Evolutionary conservation across 2,329 filamentous ascomycete species (phyloP).

Genomic region (Trichoderma sp.): DNA sequence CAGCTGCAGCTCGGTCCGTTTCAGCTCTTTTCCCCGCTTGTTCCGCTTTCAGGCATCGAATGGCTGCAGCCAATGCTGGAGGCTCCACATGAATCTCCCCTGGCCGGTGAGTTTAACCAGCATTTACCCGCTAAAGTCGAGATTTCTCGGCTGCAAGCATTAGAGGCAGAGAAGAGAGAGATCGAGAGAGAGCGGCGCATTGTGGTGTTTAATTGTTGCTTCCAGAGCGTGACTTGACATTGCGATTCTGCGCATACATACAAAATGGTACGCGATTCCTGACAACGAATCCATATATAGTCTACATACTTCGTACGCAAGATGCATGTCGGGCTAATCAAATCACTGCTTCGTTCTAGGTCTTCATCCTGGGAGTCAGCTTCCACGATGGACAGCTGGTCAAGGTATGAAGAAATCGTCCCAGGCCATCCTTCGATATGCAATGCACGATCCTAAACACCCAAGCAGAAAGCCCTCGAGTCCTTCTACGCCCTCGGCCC

Average conservation of each 20-base stretch:
- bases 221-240: background rate
- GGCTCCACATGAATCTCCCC: background rate
- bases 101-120: background rate
- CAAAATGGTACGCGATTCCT: background rate
- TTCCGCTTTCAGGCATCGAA: slow-evolving; percentile 8
- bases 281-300: too few species aligned
- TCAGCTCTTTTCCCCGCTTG: slow-evolving; percentile 23
- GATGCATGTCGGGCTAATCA: background rate
- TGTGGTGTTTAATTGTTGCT: background rate
- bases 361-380: slow-evolving; percentile 82
- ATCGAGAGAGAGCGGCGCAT: background rate
- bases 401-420: slow-evolving; percentile 64
- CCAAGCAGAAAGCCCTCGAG: slow-evolving; percentile 64
- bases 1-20: slow-evolving; percentile 17
- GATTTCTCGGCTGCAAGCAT: background rate
- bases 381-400: slow-evolving; percentile 82
- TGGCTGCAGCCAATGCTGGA: too few species aligned
- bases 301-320: too few species aligned
- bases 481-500: slow-evolving; percentile 83
- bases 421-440: background rate
- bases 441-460: background rate
- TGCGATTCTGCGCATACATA: background rate
- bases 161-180: too few species aligned
- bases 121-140: slow-evolving; percentile 7
- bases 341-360: slow-evolving; percentile 55